phyloP scores from a whole-genome alignment of 2,329 filamentous ascomycete species.

The Fusarium xyrophilum region DNA sequence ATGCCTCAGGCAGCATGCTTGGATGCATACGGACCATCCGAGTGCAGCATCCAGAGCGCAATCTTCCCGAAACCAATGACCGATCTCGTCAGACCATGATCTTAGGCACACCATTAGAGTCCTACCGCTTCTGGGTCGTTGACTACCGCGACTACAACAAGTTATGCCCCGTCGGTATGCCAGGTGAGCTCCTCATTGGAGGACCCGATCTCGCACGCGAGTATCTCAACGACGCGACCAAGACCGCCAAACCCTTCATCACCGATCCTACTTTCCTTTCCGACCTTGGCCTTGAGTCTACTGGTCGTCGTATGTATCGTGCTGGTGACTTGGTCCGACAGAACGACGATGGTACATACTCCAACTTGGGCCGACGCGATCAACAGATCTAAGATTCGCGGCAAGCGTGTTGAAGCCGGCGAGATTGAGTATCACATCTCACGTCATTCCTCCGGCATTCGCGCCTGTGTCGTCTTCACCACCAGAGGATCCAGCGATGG shows the following conservation, averaged over 20 bases:
- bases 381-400: conserved; percentile 1
- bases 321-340: not conserved
- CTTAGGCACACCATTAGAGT: not conserved
- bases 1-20: not conserved
- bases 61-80: not conserved
- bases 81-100: not conserved
- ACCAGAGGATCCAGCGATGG: not conserved
- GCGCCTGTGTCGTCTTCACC: not conserved
- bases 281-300: not conserved
- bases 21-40: not conserved
- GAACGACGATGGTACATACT: not conserved
- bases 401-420: not conserved
- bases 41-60: not conserved
- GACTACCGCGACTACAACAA: not conserved
- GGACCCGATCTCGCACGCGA: not conserved
- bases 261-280: not conserved
- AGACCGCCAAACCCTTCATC: not conserved
- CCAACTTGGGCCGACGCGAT: not conserved
- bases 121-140: not conserved
- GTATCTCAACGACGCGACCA: not conserved
- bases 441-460: not conserved
- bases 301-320: not conserved
- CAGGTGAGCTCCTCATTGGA: conserved; percentile 1
- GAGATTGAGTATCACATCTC: conserved; percentile 7
- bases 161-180: not conserved